These are phyloP conservation scores for Pseudocercospora vitis DNA, from an alignment of 2,329 filamentous ascomycete genomes.

Conservation along the genomic window DNA sequence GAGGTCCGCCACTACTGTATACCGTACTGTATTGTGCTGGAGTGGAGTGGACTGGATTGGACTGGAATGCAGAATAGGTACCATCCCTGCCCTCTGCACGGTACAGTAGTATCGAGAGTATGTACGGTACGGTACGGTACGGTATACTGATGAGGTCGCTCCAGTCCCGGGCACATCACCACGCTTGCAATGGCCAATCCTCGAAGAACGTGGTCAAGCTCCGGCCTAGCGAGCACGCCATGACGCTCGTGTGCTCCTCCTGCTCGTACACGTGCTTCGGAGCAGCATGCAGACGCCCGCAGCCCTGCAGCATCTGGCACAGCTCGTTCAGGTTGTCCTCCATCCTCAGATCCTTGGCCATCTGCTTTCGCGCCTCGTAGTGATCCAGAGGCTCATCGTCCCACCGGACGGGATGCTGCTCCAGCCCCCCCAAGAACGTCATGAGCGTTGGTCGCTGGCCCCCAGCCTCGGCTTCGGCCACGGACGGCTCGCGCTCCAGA, in stretches of 20 bases:
- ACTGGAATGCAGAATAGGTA: too few relatives aligned
- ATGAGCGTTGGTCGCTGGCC: neutral
- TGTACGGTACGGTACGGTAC: too few relatives aligned
- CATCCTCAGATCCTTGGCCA: neutral
- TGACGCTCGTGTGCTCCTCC: slow-evolving; percentile 3
- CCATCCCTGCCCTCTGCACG: too few relatives aligned
- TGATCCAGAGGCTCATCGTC: neutral
- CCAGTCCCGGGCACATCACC: neutral
- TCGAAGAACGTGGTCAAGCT: neutral
- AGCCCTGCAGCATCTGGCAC: neutral
- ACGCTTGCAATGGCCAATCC: neutral
- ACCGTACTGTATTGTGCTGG: too few relatives aligned
- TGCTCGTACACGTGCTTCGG: neutral
- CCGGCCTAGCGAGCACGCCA: neutral
- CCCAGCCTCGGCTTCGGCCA: neutral
- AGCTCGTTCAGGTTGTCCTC: neutral
- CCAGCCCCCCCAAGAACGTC: neutral
- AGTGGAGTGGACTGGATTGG: too few relatives aligned
- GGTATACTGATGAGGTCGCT: too few relatives aligned
- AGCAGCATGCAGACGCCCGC: neutral
- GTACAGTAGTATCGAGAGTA: too few relatives aligned
- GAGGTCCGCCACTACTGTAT: too few relatives aligned
- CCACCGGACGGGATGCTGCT: neutral
- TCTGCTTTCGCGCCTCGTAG: neutral
- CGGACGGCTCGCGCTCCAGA: neutral